Base-by-base conservation (phyloP, 2,329 filamentous ascomycete genomes). In the Rhinocladiella mackenziei region DNA sequence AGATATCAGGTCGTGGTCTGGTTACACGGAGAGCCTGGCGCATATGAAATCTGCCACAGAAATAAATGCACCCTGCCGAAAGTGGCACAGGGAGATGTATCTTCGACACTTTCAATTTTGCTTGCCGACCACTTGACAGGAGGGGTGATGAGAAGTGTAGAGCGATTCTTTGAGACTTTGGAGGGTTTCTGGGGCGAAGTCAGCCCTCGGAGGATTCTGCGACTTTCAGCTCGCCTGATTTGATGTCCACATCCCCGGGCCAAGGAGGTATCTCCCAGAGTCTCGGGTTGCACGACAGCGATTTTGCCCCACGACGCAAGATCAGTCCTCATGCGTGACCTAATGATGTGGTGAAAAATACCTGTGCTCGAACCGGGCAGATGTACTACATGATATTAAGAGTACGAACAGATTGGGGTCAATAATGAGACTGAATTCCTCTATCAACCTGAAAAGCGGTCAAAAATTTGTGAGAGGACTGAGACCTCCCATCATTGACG, bases 391-490 rank as follows among this genome's bases (percentile, higher is more conserved):
- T 25, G 8, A 23, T 25, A 13, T 26, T 22, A 37, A 17, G 34
- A 28, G 5, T 26, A 15, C 19, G 22, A 13, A 13, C 17, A n/a
- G 9, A 37, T 28, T 20, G 30, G 33, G 31, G 17, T 18, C 22
- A 35, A 33, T 40, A n/a, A 41, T n/a, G 20, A 37, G 29, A 36
- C 32, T 34, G 17, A 28, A 43, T 46, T 42, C 35, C 17, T 50
- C 48, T 50, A 46, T 43, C 14, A 17, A 42, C 5, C 30, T 35
- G 35, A 45, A 45, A 33, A 48, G 44, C 44, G 49, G 49, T 51
- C 49, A 43, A 48, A 45, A n/a, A 51, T 45, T 45, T 39, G 33
- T 39, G 33, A 28, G 39, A 51, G 37, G 49, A 45, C 49, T 45
- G 49, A 48, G 33, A 45, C 29, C 41, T 45, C 44, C 42, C 30